Evolutionary conservation across 345 rosid species (phyloP), one percentile per base, ranked within the genome.

Genomic region (Lepidium didymum): DNA sequence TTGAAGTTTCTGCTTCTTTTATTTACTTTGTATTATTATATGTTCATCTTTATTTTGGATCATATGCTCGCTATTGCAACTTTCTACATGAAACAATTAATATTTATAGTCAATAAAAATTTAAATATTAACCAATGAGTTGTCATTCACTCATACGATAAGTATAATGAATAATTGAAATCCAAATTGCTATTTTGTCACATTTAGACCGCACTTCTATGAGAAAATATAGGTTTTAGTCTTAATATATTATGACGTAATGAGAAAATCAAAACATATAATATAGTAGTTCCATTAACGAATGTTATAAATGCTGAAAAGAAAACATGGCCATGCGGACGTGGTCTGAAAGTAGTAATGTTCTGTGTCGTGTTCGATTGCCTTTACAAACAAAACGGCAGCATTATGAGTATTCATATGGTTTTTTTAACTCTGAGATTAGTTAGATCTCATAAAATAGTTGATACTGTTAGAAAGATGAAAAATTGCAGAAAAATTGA

Each of bases 1-100:
- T 74, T 67, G 78, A 74, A 74, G 78, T 67, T 74, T 65, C 77
- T 73, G 77, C 67, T 66, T 66, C 77, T 73, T 23, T 73, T 73
- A 47, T 40, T 47, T 57, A 36, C 60, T 57, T 73, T 72, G 40
- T 33, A 23, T 34, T 73, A 73, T 50, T 50, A 41, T 65, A 73
- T 73, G 54, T 41, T 58, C 67, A 49, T 58, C 62, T 73, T 65
- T 73, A 23, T 57, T 73, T 47, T 58, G 67, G 77, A 58, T 65
- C 66, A 57, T 73, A 73, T 66, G 77, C 72, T 65, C 56, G 6
- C 34, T 42, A 25, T 14, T 58, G 62, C 58, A 57, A 14, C 72
- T 65, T 64, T 72, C 50, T 47, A 29, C 59, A 29, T 47, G 29
- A 10, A 34, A 31, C 21, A 1, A 12, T 2, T 16, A 18, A n/a